Conservation (phyloP, 441 rosid genomes). For the Raphanus hybrid region DNA sequence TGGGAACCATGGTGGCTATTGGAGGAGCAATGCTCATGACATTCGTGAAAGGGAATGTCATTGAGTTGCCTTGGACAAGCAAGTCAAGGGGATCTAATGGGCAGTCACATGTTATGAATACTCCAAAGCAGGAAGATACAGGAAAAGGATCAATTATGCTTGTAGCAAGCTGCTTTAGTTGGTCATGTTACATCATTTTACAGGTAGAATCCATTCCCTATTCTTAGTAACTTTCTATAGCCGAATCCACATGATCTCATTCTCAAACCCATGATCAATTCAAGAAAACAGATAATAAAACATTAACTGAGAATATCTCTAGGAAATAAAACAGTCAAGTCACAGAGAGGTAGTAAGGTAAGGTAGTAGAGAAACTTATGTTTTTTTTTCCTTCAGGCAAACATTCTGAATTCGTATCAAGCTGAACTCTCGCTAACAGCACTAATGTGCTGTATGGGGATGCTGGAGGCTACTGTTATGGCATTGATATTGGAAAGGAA, state of each 20-base stretch:
- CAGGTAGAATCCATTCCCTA: constrained; percentile 45
- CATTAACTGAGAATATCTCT: background rate
- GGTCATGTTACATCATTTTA: constrained; percentile 59
- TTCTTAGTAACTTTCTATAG: background rate
- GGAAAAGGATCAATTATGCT: constrained; percentile 56
- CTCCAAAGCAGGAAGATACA: constrained; percentile 40
- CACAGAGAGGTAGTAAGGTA: constrained; percentile 14
- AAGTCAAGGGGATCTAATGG: constrained; percentile 30
- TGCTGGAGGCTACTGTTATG: constrained; percentile 61
- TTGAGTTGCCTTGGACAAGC: constrained; percentile 61
- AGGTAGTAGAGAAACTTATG: constrained; percentile 17
- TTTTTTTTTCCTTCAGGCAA: constrained; percentile 48
- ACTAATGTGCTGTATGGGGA: constrained; percentile 83
- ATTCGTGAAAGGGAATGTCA: constrained; percentile 50
- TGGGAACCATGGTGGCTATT: constrained; percentile 62
- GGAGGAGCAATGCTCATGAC: constrained; percentile 84
- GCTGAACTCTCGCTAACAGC: constrained; percentile 84
- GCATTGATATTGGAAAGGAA: constrained; percentile 71
- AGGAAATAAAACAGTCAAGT: background rate
- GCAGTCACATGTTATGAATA: constrained; percentile 28
- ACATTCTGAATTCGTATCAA: constrained; percentile 66
- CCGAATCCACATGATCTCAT: background rate
- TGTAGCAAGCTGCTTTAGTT: constrained; percentile 51
- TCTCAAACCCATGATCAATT: background rate
- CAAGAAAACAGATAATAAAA: background rate